Conservation (phyloP, 192 early-diverging fungal genomes). For the Coemansia sp. region DNA sequence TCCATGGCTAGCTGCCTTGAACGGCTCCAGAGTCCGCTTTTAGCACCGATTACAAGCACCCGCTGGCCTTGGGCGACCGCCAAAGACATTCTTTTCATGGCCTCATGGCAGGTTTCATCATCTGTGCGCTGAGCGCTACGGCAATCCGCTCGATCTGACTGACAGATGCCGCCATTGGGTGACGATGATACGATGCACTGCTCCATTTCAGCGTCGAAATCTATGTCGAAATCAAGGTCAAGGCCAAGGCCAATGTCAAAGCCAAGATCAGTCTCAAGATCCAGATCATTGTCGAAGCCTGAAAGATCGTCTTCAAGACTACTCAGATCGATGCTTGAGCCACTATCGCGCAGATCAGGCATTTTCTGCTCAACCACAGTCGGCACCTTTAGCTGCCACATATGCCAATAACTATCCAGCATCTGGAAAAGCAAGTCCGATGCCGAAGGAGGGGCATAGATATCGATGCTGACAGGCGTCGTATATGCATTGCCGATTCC, state of each 20-base stretch:
- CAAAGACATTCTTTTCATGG: too few species aligned
- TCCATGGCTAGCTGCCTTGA: too few species aligned
- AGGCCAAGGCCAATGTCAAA: too few species aligned
- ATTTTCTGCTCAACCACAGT: not conserved
- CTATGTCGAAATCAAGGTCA: constrained; percentile 4
- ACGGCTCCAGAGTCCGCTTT: too few species aligned
- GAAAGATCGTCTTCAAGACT: not conserved
- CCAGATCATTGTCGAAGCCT: constrained; percentile 1
- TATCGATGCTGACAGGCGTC: constrained; percentile 14
- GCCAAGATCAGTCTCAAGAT: not conserved
- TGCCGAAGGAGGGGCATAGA: constrained; percentile 10
- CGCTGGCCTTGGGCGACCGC: too few species aligned
- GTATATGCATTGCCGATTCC: constrained; percentile 20
- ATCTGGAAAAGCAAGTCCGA: not conserved
- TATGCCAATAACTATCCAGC: constrained; percentile 29
- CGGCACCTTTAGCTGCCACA: constrained; percentile 32
- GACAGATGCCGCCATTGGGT: not conserved
- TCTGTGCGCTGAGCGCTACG: too few species aligned
- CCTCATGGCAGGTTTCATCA: too few species aligned
- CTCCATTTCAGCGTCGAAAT: not conserved
- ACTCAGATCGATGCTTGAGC: not conserved
- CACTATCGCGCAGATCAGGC: not conserved
- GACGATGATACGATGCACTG: not conserved
- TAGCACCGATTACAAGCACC: too few species aligned
- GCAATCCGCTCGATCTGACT: not conserved